Conservation (phyloP, 2,329 filamentous ascomycete genomes). For the Aspergillus chevalieri region DNA sequence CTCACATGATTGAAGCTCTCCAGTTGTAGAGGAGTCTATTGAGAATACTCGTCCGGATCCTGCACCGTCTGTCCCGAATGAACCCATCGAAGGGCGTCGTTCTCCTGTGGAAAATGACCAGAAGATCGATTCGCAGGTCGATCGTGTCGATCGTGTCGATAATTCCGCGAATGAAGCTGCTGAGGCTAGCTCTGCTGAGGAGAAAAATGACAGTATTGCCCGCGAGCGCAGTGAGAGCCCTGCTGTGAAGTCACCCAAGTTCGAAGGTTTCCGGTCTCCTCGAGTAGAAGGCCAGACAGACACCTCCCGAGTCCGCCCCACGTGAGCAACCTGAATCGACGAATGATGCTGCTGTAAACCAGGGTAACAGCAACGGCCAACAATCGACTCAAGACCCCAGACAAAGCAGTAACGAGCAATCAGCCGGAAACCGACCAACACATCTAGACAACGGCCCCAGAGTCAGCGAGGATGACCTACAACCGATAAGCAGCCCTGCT, state of each 20-base stretch:
- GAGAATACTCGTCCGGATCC: slow-evolving; percentile 11
- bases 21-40: slow-evolving; percentile 21
- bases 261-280: slow-evolving; percentile 13
- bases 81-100: neutral
- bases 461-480: neutral
- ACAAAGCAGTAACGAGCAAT: neutral
- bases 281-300: neutral
- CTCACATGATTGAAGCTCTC: slow-evolving; percentile 26
- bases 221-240: slow-evolving; percentile 6
- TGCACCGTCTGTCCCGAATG: neutral
- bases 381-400: neutral
- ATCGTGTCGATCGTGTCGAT: neutral
- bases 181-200: neutral
- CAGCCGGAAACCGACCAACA: neutral
- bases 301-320: neutral
- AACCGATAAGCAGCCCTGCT: neutral
- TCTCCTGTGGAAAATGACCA: neutral
- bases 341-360: neutral
- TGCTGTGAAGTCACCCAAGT: slow-evolving; percentile 12
- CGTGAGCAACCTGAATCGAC: neutral
- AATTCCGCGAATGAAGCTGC: neutral
- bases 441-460: neutral
- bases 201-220: neutral
- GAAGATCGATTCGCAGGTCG: neutral
- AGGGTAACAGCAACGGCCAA: neutral